These are phyloP conservation scores for Penicillium digitatum DNA, from an alignment of 2,329 filamentous ascomycete genomes.

Conservation along the genomic window DNA sequence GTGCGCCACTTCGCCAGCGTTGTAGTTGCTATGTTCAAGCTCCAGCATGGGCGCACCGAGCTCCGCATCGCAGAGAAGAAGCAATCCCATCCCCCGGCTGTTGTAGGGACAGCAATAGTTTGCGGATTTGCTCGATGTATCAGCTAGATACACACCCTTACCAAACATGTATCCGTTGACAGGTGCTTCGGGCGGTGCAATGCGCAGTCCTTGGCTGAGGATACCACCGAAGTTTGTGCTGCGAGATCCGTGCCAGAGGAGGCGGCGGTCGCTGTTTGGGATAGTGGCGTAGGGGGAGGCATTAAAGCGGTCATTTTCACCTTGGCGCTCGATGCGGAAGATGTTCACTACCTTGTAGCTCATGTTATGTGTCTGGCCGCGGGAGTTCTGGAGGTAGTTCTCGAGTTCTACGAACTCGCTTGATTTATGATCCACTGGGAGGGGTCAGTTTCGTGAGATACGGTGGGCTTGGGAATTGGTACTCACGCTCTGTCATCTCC, in stretches of 20 bases:
- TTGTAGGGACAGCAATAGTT: constrained; percentile 64
- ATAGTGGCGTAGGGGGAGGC: constrained; percentile 51
- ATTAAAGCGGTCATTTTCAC: constrained; percentile 67
- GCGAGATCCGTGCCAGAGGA: constrained; percentile 85
- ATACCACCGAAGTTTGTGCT: constrained; percentile 84
- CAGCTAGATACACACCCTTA: constrained; percentile 83
- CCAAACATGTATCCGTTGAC: constrained; percentile 82
- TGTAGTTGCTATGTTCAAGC: constrained; percentile 55
- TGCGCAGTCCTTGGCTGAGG: constrained; percentile 80
- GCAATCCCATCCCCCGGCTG: constrained; percentile 66
- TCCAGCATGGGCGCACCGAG: constrained; percentile 71
- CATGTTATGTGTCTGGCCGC: constrained; percentile 62
- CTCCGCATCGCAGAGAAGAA: constrained; percentile 81
- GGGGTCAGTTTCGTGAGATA: constrained; percentile 10
- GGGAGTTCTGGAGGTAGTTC: constrained; percentile 64
- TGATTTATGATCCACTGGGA: constrained; percentile 51
- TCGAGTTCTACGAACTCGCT: constrained; percentile 63
- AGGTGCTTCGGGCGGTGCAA: constrained; percentile 74
- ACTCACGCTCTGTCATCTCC: constrained; percentile 64
- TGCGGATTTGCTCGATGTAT: constrained; percentile 78
- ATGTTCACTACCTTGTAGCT: constrained; percentile 61
- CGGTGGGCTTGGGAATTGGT: too few relatives aligned
- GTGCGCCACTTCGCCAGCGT: constrained; percentile 62
- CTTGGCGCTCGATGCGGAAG: constrained; percentile 74
- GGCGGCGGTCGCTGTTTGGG: constrained; percentile 61